Evolutionary conservation across 2,329 filamentous ascomycete genomes (phyloP).

Genomic region (Clonostachys rosea): DNA sequence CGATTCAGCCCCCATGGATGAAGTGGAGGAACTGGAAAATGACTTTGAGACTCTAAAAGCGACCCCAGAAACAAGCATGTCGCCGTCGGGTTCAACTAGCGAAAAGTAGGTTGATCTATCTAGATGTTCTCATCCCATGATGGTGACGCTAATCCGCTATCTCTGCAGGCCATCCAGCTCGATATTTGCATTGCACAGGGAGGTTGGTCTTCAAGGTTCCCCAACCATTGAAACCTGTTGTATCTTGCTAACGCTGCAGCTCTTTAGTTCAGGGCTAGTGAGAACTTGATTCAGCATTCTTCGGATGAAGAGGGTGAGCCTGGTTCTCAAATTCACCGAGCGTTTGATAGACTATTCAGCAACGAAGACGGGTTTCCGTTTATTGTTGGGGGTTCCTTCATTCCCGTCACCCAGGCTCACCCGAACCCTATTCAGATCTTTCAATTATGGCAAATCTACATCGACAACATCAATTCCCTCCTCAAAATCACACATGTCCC

Average conservation of each 20-base stretch:
- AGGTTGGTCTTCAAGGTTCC: slow-evolving; percentile 26
- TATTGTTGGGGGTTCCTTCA: slow-evolving; percentile 38
- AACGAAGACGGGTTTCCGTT: slow-evolving; percentile 55
- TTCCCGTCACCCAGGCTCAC: slow-evolving; percentile 40
- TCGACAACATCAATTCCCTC: slow-evolving; percentile 65
- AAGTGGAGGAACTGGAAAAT: slow-evolving; percentile 51
- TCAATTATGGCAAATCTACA: slow-evolving; percentile 64
- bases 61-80: slow-evolving; percentile 38
- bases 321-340: slow-evolving; percentile 49
- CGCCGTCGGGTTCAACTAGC: slow-evolving; percentile 18
- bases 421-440: slow-evolving; percentile 56
- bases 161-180: slow-evolving; percentile 1
- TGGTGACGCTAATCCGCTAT: not conserved
- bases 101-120: slow-evolving; percentile 14
- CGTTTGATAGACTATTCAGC: slow-evolving; percentile 55
- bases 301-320: slow-evolving; percentile 50
- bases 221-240: too few relatives aligned
- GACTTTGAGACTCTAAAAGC: slow-evolving; percentile 51
- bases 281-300: slow-evolving; percentile 44
- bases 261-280: slow-evolving; percentile 42
- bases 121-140: not conserved
- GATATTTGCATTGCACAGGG: slow-evolving; percentile 34
- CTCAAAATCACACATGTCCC: slow-evolving; percentile 65
- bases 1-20: slow-evolving; percentile 30
- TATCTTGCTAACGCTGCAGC: too few relatives aligned